Conservation (phyloP, 2,329 filamentous ascomycete species). For the Xylariaceae sp. region DNA sequence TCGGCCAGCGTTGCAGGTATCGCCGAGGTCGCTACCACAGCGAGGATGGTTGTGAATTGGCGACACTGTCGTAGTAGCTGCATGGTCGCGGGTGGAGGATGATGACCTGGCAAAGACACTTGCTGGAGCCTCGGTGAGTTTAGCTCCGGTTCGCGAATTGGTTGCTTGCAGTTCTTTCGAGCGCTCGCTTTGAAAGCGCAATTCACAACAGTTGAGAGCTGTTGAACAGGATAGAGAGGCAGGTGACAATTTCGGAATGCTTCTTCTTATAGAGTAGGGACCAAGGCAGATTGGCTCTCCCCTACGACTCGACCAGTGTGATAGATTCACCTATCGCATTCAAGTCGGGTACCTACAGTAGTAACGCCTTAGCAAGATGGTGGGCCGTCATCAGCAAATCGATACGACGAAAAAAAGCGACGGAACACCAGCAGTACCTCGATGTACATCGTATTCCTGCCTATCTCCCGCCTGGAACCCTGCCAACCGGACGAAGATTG, state of each 20-base stretch:
- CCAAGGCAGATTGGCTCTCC: not conserved
- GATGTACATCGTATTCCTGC: not conserved
- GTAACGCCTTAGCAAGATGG: not conserved
- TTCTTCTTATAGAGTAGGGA: not conserved
- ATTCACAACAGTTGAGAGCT: not conserved
- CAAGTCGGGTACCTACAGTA: not conserved
- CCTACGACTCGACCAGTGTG: not conserved
- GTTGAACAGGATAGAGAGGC: not conserved
- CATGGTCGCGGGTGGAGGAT: slow-evolving; percentile 20
- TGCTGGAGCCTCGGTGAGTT: slow-evolving; percentile 3
- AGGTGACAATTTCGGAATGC: not conserved
- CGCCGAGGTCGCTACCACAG: slow-evolving; percentile 19
- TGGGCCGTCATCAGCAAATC: not conserved
- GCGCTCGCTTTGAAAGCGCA: not conserved
- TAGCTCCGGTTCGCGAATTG: not conserved
- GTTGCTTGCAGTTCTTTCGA: not conserved
- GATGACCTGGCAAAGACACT: not conserved
- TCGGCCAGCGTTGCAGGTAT: slow-evolving; percentile 18
- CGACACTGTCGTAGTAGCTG: slow-evolving; percentile 17
- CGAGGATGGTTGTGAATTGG: slow-evolving; percentile 15
- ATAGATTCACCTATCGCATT: not conserved
- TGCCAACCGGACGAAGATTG: not conserved
- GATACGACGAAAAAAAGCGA: not conserved
- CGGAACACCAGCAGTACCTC: not conserved
- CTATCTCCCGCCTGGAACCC: not conserved